phyloP scores from a whole-genome alignment of 2,329 filamentous ascomycete genomes.

The Pleochaeta shiraiana region DNA sequence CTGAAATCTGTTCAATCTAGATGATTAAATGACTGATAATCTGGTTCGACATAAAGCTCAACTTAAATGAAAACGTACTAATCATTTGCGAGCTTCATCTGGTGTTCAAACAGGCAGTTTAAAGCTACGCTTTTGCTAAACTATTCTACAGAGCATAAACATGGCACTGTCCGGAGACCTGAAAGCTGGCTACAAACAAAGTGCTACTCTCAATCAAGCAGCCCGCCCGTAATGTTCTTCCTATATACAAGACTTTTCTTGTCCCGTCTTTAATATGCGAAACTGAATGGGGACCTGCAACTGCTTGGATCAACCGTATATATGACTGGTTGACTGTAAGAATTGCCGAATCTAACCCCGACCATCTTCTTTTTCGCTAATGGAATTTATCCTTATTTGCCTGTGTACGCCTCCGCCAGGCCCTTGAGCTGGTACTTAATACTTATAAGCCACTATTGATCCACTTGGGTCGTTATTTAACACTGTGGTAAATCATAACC shows the following conservation, averaged over 20 bases:
- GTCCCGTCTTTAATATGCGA: background rate
- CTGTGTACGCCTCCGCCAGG: background rate
- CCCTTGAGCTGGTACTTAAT: too few relatives aligned
- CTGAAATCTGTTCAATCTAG: background rate
- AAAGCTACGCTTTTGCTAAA: background rate
- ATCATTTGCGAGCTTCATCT: background rate
- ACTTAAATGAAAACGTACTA: background rate
- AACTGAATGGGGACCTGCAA: background rate
- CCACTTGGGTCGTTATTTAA: too few relatives aligned
- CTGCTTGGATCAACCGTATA: background rate
- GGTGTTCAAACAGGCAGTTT: background rate
- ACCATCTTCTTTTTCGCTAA: background rate
- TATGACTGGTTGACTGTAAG: background rate
- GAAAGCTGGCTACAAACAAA: background rate
- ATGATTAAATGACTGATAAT: background rate
- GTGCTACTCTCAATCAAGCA: background rate
- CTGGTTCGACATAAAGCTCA: background rate
- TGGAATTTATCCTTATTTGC: background rate
- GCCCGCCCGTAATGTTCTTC: background rate
- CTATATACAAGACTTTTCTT: background rate
- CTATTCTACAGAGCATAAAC: background rate
- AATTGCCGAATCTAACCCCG: background rate
- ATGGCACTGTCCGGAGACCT: background rate
- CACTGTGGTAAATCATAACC: too few relatives aligned
- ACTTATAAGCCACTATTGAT: too few relatives aligned